These are phyloP conservation scores for Arthromyces matolae DNA, from an alignment of 768 basidiomycete species.

Conservation along the genomic window DNA sequence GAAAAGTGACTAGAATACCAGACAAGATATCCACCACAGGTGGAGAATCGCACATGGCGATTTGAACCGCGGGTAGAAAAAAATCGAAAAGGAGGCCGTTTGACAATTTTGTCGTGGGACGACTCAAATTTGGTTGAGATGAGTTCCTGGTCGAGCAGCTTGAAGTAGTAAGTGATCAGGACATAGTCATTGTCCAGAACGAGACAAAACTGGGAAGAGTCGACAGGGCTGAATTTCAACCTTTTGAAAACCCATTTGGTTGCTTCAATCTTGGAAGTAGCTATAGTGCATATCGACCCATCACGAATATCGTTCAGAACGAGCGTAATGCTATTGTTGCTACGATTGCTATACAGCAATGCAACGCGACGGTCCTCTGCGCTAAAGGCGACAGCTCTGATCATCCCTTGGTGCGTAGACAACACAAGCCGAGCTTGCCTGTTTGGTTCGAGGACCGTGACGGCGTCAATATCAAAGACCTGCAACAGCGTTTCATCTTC, in stretches of 20 bases:
- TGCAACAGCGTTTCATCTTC: not conserved
- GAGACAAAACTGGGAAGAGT: too few relatives aligned
- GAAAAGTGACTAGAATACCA: not conserved
- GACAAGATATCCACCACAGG: not conserved
- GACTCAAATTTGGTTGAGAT: too few relatives aligned
- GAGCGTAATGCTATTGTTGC: not conserved
- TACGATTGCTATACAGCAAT: not conserved
- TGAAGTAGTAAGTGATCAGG: too few relatives aligned
- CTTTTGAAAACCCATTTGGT: too few relatives aligned
- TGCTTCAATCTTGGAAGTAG: not conserved
- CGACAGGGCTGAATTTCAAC: not conserved
- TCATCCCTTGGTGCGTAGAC: not conserved
- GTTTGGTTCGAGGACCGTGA: not conserved
- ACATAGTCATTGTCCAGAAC: too few relatives aligned
- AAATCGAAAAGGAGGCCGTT: too few relatives aligned
- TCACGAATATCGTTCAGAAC: not conserved
- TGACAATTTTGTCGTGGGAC: too few relatives aligned
- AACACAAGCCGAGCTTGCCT: not conserved
- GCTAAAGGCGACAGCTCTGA: not conserved
- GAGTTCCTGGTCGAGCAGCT: too few relatives aligned
- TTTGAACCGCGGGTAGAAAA: not conserved
- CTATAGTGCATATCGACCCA: not conserved
- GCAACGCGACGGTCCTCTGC: not conserved
- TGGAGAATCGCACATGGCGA: not conserved
- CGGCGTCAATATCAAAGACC: not conserved